These are phyloP conservation scores for Gloeophyllum trabeum DNA, from an alignment of 768 basidiomycete species.

Conservation along the genomic window DNA sequence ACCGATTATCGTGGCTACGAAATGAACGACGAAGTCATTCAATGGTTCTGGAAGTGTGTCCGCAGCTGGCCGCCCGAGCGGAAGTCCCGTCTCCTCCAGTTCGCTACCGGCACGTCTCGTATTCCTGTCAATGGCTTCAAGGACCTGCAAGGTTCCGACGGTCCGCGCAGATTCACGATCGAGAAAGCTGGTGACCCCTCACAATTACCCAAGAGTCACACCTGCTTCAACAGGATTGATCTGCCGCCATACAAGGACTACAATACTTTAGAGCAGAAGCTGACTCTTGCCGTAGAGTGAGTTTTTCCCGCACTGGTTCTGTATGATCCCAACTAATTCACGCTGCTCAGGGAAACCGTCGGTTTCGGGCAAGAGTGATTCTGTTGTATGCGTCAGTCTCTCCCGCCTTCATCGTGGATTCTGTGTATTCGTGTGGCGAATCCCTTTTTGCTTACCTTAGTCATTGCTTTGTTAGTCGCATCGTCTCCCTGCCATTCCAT, in stretches of 20 bases:
- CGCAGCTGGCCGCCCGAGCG: conserved; percentile 97
- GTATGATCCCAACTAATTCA: conserved; percentile 5
- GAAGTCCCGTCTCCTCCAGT: conserved; percentile 92
- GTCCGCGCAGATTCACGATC: conserved; percentile 93
- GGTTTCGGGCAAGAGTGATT: conserved; percentile 94
- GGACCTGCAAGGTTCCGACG: conserved; percentile 95
- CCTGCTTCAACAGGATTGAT: conserved; percentile 96
- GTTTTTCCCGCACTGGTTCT: conserved; percentile 21
- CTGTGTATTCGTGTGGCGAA: too few species aligned
- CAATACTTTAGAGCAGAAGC: conserved; percentile 86
- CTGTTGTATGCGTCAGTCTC: too few species aligned
- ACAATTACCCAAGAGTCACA: conserved; percentile 92
- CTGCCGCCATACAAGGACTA: conserved; percentile 97
- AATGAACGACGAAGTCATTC: conserved; percentile 85
- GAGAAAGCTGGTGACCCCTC: conserved; percentile 97
- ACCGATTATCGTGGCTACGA: conserved; percentile 98
- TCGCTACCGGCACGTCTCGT: conserved; percentile 93
- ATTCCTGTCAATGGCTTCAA: conserved; percentile 99
- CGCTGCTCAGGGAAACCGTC: conserved; percentile 64
- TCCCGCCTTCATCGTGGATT: too few species aligned
- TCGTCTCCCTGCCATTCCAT: too few species aligned
- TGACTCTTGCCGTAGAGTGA: conserved; percentile 89
- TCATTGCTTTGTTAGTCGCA: too few species aligned
- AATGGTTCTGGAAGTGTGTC: conserved; percentile 99
- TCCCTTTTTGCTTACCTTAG: too few species aligned